Percentiles rank a stretch among this genome's conserved stretches.
phyloP scores from a whole-genome alignment of 805 yeast species.

The Pichia ethanolica region DNA sequence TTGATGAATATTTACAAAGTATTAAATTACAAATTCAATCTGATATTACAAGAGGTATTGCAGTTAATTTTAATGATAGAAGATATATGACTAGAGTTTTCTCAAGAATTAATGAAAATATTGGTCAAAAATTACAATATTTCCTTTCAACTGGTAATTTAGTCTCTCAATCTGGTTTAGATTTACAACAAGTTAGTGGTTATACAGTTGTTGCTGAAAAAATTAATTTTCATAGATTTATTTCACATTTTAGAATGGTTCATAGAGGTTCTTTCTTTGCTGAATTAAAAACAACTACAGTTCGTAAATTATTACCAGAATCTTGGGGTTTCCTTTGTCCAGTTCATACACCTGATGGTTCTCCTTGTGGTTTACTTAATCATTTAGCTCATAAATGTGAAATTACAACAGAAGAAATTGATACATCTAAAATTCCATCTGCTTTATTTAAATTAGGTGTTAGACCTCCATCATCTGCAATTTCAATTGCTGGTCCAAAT shows the following conservation, averaged over 20 bases:
- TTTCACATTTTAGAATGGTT: constrained; percentile 98
- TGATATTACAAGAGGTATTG: constrained; percentile 71
- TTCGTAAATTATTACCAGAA: constrained; percentile 91
- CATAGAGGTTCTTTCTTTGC: constrained; percentile 99
- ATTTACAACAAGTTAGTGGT: constrained; percentile 96
- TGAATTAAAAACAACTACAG: constrained; percentile 94
- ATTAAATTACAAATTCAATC: constrained; percentile 68
- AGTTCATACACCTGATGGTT: constrained; percentile 98
- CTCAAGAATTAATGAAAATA: constrained; percentile 77
- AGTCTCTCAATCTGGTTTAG: constrained; percentile 94
- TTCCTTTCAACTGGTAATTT: constrained; percentile 95
- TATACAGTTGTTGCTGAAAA: constrained; percentile 98
- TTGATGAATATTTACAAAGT: constrained; percentile 81
- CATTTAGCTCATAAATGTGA: constrained; percentile 94
- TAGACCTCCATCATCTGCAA: constrained; percentile 66
- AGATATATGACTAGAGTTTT: constrained; percentile 79
- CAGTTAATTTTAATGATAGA: constrained; percentile 77
- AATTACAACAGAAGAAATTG: constrained; percentile 69
- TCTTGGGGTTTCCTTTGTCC: constrained; percentile 99
- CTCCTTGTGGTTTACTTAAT: constrained; percentile 96
- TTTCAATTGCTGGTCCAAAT: constrained; percentile 69
- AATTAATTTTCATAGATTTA: constrained; percentile 92
- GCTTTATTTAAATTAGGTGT: constrained; percentile 71
- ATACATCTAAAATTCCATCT: constrained; percentile 63
- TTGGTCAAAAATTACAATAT: constrained; percentile 90